A percentile compares a stretch with the other conserved stretches of the same genome.
These are phyloP conservation scores for Scutellaria baicalensis DNA, from an alignment of 257 asterid species.

Conservation along the genomic window DNA sequence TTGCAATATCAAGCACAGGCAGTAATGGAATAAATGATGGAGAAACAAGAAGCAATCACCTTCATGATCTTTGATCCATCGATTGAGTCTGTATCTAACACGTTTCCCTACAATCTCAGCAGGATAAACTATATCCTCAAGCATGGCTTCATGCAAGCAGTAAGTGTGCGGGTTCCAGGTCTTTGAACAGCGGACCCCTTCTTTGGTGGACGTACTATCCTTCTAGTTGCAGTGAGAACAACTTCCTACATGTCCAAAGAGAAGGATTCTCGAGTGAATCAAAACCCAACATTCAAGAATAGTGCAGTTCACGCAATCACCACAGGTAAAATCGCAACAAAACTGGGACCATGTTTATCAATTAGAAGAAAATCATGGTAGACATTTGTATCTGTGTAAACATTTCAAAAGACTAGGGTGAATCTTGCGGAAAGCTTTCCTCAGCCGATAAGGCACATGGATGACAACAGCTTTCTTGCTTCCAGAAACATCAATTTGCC, in stretches of 20 bases:
- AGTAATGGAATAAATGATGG: too few relatives aligned
- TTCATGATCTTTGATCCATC: conserved; percentile 77
- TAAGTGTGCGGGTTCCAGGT: conserved; percentile 64
- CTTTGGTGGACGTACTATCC: conserved; percentile 76
- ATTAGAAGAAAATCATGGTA: not conserved
- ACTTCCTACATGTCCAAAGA: conserved; percentile 43
- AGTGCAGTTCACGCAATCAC: not conserved
- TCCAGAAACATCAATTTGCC: conserved; percentile 77
- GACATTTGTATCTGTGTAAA: not conserved
- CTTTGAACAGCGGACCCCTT: conserved; percentile 70
- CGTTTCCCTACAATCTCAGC: conserved; percentile 73
- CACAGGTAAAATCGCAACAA: not conserved
- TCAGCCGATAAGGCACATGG: conserved; percentile 77
- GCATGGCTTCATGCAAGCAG: conserved; percentile 70
- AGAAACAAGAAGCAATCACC: conserved; percentile 22
- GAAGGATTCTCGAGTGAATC: not conserved
- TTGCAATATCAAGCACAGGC: not conserved
- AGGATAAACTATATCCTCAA: conserved; percentile 65
- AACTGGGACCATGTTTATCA: not conserved
- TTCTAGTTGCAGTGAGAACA: conserved; percentile 69
- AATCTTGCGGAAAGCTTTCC: conserved; percentile 87
- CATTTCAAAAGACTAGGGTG: conserved; percentile 30
- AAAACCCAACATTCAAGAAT: too few relatives aligned
- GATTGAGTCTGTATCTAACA: conserved; percentile 44
- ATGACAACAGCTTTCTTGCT: conserved; percentile 84